Percentiles rank a stretch among this genome's conserved stretches.
phyloP scores from a whole-genome alignment of 345 rosid species.

The Bruguiera sexangula region DNA sequence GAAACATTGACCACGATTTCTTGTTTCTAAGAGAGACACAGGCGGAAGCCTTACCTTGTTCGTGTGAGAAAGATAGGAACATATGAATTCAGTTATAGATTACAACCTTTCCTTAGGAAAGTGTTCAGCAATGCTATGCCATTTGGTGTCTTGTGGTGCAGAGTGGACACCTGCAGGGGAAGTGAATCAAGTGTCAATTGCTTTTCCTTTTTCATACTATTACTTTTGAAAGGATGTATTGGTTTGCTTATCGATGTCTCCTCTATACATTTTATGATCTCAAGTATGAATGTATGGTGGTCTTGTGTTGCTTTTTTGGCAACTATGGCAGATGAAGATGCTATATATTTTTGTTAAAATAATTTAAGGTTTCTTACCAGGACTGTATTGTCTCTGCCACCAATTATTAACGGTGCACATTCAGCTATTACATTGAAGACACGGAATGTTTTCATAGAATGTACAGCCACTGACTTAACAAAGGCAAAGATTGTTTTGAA shows the following conservation, averaged over 20 bases:
- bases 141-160: no score
- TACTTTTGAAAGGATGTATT: not conserved
- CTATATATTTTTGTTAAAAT: not conserved
- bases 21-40: no score
- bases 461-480: constrained; percentile 90
- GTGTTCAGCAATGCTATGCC: no score
- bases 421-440: constrained; percentile 90
- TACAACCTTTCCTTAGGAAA: no score
- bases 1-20: no score
- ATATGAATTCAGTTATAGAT: no score
- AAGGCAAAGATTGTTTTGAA: constrained; percentile 91
- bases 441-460: constrained; percentile 87
- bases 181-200: not conserved
- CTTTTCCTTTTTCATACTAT: not conserved
- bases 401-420: constrained; percentile 93
- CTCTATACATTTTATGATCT: not conserved
- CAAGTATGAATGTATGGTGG: not conserved
- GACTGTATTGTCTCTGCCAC: constrained; percentile 86
- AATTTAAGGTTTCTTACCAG: constrained; percentile 39
- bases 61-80: no score
- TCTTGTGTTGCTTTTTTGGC: not conserved
- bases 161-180: no score
- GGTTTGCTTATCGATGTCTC: not conserved
- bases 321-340: constrained; percentile 1
- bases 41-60: no score